phyloP scores from a whole-genome alignment of 495 filamentous ascomycete genomes.

The Aspergillus hancockii region DNA sequence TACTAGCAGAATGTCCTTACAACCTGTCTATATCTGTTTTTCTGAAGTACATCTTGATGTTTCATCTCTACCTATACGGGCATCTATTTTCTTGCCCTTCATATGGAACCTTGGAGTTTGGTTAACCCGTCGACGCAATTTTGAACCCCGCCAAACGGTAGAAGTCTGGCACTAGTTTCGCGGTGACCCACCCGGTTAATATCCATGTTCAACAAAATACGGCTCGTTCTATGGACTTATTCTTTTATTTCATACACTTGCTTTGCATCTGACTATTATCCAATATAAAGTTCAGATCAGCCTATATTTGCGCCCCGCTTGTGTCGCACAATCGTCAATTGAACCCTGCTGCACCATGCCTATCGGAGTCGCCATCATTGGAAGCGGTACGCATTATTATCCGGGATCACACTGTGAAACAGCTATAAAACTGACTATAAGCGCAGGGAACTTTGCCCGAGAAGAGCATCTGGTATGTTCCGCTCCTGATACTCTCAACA shows the following conservation, averaged over 20 bases:
- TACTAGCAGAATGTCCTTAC: not conserved
- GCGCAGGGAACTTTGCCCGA: constrained; percentile 49
- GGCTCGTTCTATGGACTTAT: not conserved
- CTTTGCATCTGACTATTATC: not conserved
- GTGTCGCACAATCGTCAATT: not conserved
- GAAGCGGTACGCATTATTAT: constrained; percentile 50
- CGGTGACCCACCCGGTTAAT: constrained; percentile 6
- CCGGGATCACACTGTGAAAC: not conserved
- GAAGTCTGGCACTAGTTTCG: constrained; percentile 12
- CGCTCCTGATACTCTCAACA: not conserved
- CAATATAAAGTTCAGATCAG: not conserved
- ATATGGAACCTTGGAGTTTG: too few species aligned
- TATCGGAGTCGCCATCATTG: constrained; percentile 66
- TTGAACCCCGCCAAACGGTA: constrained; percentile 9
- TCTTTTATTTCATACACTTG: not conserved
- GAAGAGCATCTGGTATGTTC: constrained; percentile 46
- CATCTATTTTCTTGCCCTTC: not conserved
- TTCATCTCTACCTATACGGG: not conserved
- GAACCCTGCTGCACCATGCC: constrained; percentile 24
- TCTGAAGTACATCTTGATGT: not conserved
- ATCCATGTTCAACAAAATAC: not conserved
- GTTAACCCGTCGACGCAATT: not conserved
- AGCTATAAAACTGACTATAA: constrained; percentile 11
- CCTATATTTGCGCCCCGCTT: not conserved
- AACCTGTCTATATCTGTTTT: not conserved